Evolutionary conservation across 371 early-diverging fungal genomes (phyloP), one percentile per base, ranked within the genome.

Genomic region (Quaeritorhiza haematococci): DNA sequence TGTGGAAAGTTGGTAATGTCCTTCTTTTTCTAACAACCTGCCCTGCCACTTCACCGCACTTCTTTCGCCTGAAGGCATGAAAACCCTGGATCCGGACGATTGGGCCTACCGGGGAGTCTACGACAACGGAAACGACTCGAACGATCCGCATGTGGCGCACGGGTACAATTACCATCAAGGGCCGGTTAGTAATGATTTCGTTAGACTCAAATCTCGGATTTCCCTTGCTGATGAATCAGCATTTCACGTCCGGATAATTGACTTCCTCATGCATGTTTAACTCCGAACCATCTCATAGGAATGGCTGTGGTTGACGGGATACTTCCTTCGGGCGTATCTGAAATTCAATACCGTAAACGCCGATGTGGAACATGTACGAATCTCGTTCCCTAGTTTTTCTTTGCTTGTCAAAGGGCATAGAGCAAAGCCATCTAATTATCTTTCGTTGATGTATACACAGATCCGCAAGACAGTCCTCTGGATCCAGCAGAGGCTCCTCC

Each of bases 111-210:
- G 92, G 13, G 93, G 93, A 21, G 67, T 85, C 51, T 98, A 98
- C 67, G 83, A 92, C 68, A 98, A 98, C 65, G 74, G 78, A 48
- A 87, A 98, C 63, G 93, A 96, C 58, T 85, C 89, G 23, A 71
- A 72, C 17, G 95, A 98, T 63, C 73, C 83, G 21, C 69, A 80
- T 21, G 78, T 92, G 0, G 90, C 96, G 3, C 92, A 94, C 52
- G 98, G 98, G 13, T 88, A 87, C 71, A 98, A 98, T 65, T 98
- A 98, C 64, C 97, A 98, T 63, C 92, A 96, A 62, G 98, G 96
- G 3, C 88, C 87, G 26, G 79, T 82, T 73, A 54, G 75, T 59
- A 30, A 5, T 23, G 7, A 19, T 21, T 3, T 29, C 21, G 15
- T 43, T 21, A 24, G n/a, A n/a, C 28, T 33, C 29, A 45, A 45